Base-by-base conservation (phyloP, 805 yeast genomes). In the Candida schatavii region DNA sequence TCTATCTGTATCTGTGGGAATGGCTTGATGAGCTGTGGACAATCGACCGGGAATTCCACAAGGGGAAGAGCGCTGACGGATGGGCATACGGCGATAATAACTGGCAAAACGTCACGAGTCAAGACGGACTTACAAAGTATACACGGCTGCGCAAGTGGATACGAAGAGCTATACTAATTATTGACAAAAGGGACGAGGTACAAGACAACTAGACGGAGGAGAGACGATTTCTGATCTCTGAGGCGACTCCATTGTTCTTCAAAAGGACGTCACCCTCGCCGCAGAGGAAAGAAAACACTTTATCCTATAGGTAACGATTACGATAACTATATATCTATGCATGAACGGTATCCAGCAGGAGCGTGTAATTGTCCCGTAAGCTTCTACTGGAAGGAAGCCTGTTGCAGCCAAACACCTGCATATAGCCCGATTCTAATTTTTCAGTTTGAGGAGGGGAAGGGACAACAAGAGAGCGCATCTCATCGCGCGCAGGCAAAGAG, bases 21-120 rank as follows among this genome's bases (percentile, higher is more conserved):
- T 80, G 86, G 86, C 43, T 75, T 13, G 85, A 79, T 39, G 68
- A 59, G 11, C 44, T 54, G 2, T 80, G 86, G 86, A 51, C 54
- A 7, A 45, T 75, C 4, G 83, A 78, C 43, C 31, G 48, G 7
- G 70, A 63, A 14, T 69, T 57, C 49, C 66, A 68, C 41, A 65
- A 64, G 34, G 55, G 57, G 3, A 64, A 62, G 39, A 55, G 62
- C 29, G 51, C 54, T 11, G 69, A 67, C 1, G 83, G 82, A 0
- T 80, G 86, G 86, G 61, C 64, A 0, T 80, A 74, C 48, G 75
- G 60, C 51, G 80, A 78, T 50, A 70, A 64, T 41, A 64, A 64
- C 28, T 80, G 86, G 86, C 61, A 58, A 5, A 55, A 59, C 27
- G 67, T 69, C 2, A 51, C 61, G 5, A 52, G 37, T 20, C 46